Conservation (phyloP, 768 basidiomycete genomes). For the Podaxis rugospora region DNA sequence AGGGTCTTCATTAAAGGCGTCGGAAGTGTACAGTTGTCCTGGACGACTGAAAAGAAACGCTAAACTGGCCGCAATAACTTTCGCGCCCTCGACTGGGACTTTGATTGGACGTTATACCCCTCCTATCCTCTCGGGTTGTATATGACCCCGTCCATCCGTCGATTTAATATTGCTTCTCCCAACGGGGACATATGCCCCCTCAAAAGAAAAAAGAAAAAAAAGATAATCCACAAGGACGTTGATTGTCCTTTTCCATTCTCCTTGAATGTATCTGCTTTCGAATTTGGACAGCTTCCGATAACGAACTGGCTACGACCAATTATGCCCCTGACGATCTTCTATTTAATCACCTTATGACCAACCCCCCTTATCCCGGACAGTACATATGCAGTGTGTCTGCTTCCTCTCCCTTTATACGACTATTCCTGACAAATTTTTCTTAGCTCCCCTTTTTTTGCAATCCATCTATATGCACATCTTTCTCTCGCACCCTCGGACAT, state of each 20-base stretch:
- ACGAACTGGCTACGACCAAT: not conserved
- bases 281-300: not conserved
- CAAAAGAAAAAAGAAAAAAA: not conserved
- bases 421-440: not conserved
- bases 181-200: not conserved
- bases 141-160: not conserved
- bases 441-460: not conserved
- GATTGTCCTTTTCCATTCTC: not conserved
- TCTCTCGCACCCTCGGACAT: not conserved
- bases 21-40: conserved; percentile 75
- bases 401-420: too few relatives aligned
- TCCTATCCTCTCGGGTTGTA: not conserved
- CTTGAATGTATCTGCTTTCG: not conserved
- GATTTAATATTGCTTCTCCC: not conserved
- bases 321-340: not conserved
- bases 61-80: conserved; percentile 7
- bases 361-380: not conserved
- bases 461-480: not conserved
- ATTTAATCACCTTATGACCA: not conserved
- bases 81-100: not conserved
- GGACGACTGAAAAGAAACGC: conserved; percentile 56
- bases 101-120: not conserved
- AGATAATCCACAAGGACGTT: not conserved
- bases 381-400: not conserved
- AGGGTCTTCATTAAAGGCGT: conserved; percentile 70